A percentile compares a stretch with the other conserved stretches of the same genome.
Conservation (phyloP, 169 alveolate genomes). For the Neospora caninum region DNA sequence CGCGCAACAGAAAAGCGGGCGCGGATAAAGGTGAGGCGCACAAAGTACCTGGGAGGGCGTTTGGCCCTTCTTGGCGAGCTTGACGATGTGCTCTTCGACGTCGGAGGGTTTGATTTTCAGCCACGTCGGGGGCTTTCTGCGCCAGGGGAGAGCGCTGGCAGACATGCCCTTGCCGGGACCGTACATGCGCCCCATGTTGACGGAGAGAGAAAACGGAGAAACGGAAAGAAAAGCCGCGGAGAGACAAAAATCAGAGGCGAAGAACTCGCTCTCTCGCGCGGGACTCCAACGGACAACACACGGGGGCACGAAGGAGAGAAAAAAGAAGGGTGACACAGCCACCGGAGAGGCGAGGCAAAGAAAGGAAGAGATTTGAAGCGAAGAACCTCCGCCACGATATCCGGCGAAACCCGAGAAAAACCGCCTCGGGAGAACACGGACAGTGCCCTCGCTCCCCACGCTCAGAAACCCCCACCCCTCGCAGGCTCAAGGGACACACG, state of each 20-base stretch:
- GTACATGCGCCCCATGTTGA: slow-evolving; percentile 93
- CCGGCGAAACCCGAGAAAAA: not conserved
- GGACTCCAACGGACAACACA: not conserved
- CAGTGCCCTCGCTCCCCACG: not conserved
- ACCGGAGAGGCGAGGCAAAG: not conserved
- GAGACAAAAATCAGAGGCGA: not conserved
- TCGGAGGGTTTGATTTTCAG: slow-evolving; percentile 93
- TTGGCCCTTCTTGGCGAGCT: slow-evolving; percentile 98
- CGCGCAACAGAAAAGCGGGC: no score
- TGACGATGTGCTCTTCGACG: slow-evolving; percentile 92
- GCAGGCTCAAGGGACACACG: no score
- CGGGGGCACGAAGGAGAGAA: not conserved
- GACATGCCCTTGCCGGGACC: slow-evolving; percentile 92
- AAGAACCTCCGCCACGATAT: not conserved
- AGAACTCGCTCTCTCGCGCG: not conserved
- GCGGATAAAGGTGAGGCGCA: no score
- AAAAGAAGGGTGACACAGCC: not conserved
- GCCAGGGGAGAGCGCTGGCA: slow-evolving; percentile 96
- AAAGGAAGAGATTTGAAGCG: not conserved
- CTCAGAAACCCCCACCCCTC: no score
- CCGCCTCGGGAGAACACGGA: not conserved
- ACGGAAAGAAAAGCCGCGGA: not conserved
- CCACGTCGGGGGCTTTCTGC: slow-evolving; percentile 98
- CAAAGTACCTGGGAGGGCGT: slow-evolving; percentile 91
- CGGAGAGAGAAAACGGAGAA: not conserved